A percentile compares a stretch with the other conserved stretches of the same genome.
These are phyloP conservation scores for Phoenix roebelenii DNA, from an alignment of 176 grass and related monocot species.

Conservation along the genomic window DNA sequence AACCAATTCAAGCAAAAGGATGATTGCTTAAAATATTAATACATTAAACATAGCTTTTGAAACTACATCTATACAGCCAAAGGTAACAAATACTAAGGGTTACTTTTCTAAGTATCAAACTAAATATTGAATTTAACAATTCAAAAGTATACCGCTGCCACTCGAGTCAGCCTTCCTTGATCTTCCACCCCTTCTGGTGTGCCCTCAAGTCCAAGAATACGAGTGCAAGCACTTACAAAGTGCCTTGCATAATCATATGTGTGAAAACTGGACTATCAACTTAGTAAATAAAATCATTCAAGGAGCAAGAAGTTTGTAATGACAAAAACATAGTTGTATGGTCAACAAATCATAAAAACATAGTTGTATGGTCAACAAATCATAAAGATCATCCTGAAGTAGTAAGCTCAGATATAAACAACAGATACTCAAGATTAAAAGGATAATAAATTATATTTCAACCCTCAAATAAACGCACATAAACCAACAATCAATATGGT, in stretches of 20 bases:
- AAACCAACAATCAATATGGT: not conserved
- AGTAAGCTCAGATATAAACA: too few relatives aligned
- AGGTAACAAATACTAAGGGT: not conserved
- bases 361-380: too few relatives aligned
- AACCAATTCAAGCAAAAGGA: not conserved
- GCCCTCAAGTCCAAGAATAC: slow-evolving; percentile 97
- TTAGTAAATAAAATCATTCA: slow-evolving; percentile 2
- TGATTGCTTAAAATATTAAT: too few relatives aligned
- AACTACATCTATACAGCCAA: too few relatives aligned
- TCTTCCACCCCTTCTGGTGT: slow-evolving; percentile 97
- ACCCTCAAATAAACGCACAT: too few relatives aligned
- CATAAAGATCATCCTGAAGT: too few relatives aligned
- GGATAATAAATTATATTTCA: too few relatives aligned
- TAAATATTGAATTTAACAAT: slow-evolving; percentile 5
- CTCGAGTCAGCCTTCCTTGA: slow-evolving; percentile 87
- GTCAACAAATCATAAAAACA: too few relatives aligned
- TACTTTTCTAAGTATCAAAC: not conserved
- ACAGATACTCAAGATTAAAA: too few relatives aligned
- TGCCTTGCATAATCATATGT: slow-evolving; percentile 31
- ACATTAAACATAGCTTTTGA: too few relatives aligned
- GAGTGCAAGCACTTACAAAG: slow-evolving; percentile 81
- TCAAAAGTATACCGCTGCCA: slow-evolving; percentile 73
- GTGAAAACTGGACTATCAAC: slow-evolving; percentile 17
- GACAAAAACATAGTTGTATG: too few relatives aligned
- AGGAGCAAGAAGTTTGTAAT: not conserved